Evolutionary conservation across 441 rosid species (phyloP).

Genomic region (Metrosideros polymorpha): DNA sequence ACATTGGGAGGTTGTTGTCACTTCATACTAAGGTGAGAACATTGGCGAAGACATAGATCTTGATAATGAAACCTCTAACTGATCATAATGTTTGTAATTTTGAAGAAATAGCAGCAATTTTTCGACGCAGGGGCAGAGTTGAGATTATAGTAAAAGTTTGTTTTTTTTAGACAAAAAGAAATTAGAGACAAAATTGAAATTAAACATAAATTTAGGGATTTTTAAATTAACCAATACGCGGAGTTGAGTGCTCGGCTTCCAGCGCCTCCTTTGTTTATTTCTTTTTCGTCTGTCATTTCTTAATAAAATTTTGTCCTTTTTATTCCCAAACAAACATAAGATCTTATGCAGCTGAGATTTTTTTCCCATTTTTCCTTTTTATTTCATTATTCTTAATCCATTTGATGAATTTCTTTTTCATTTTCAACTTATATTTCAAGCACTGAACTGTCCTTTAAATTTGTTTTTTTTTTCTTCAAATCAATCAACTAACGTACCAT

Average conservation of each 20-base stretch:
- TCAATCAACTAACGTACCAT: not conserved
- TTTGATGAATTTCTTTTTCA: not conserved
- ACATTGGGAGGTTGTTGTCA: not conserved
- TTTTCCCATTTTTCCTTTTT: not conserved
- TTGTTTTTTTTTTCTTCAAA: not conserved
- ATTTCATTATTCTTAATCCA: not conserved
- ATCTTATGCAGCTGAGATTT: not conserved
- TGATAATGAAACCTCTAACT: not conserved
- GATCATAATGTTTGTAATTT: not conserved
- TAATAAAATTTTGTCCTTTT: not conserved
- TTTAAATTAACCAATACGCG: not conserved
- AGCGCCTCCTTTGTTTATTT: not conserved
- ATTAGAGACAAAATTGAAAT: not conserved
- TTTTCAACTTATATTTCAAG: not conserved
- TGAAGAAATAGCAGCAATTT: not conserved
- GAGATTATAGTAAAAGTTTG: not conserved
- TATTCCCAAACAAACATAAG: not conserved
- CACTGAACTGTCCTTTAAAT: not conserved
- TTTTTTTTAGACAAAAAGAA: not conserved
- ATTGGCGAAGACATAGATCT: accelerated
- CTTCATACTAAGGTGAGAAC: not conserved
- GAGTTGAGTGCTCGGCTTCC: not conserved
- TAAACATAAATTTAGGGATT: not conserved
- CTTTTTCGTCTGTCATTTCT: not conserved
- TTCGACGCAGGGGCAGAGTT: accelerated